A percentile compares a stretch with the other conserved stretches of the same genome.
These are phyloP conservation scores for Tubosaeta sp. DNA, from an alignment of 768 basidiomycete genomes.

Conservation along the genomic window DNA sequence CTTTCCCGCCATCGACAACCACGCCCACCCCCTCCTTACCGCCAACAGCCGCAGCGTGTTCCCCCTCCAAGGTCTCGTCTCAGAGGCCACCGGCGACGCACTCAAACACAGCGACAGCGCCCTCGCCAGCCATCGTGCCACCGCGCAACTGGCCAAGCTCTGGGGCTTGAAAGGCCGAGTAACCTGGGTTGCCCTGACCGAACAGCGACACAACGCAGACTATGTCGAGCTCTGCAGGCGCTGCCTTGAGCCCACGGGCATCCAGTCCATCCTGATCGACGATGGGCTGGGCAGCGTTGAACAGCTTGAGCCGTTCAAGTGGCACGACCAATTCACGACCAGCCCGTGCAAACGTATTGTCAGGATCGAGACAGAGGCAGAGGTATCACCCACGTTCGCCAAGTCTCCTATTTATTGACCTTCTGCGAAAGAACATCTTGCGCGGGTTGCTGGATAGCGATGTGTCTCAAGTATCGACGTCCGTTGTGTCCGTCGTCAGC, in stretches of 20 bases:
- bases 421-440: slow-evolving; percentile 7
- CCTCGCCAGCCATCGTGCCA: slow-evolving; percentile 56
- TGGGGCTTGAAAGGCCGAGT: slow-evolving; percentile 36
- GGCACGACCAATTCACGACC: slow-evolving; percentile 60
- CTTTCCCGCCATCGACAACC: slow-evolving; percentile 71
- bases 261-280: slow-evolving; percentile 68
- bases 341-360: slow-evolving; percentile 58
- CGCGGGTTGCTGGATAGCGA: slow-evolving; percentile 20
- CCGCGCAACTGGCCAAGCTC: slow-evolving; percentile 48
- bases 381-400: slow-evolving; percentile 39
- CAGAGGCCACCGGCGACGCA: slow-evolving; percentile 57
- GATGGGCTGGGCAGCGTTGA: slow-evolving; percentile 57
- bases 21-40: slow-evolving; percentile 67
- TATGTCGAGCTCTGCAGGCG: slow-evolving; percentile 56
- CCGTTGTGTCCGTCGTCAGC: slow-evolving; percentile 8
- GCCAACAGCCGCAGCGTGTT: slow-evolving; percentile 40
- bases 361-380: slow-evolving; percentile 65
- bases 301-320: slow-evolving; percentile 45
- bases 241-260: slow-evolving; percentile 53
- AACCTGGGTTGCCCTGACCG: slow-evolving; percentile 61
- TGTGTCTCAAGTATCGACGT: slow-evolving; percentile 7
- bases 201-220: slow-evolving; percentile 35
- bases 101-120: slow-evolving; percentile 53
- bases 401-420: slow-evolving; percentile 5
- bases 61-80: slow-evolving; percentile 61